Base-by-base conservation (phyloP, 352 stramenopile genomes). In the Globisporangium cylindrosporum region DNA sequence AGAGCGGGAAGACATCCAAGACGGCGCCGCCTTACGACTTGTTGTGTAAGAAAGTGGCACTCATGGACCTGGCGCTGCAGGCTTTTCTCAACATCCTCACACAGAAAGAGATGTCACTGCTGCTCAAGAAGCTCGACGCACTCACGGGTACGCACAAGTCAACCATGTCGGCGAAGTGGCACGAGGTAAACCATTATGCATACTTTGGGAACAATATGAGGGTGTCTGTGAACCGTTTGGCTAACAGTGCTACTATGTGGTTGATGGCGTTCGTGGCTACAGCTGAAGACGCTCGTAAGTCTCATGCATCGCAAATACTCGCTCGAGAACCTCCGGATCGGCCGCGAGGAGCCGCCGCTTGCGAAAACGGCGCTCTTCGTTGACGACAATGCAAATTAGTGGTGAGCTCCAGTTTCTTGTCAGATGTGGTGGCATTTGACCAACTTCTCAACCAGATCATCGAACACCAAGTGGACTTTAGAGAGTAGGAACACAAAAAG, bases 281-380 rank as follows among this genome's bases (percentile, higher is more conserved):
- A 86, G 78, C 73, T 95, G 38, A 93, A 95, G 76, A 95, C 87
- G 24, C 80, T 95, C 10, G 77, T 95, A 58, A 89, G 79, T 63
- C 72, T 95, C 34, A 95, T 93, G 85, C 85, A 88, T 59, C 85
- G 85, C 71, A 95, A 95, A 66, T 95, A 95, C 51, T 90, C 87
- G 60, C 69, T 89, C 59, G 82, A 92, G 36, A 92, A 94, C 66
- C 75, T 94, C 25, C 81, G 86, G 36, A 75, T 94, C 24, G 86
- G 84, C 32, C 78, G 76, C 41, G 79, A 72, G 59, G 43, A 71
- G 43, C 79, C 74, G 32, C 71, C 80, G 8, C 68, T 63, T 34
- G 72, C 76, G 27, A 91, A 87, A 68, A 78, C 64, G 0, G 66
- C 76, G 59, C 67, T 89, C 29, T 88, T 89, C 58, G 61, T 70